Percentiles rank a stretch among this genome's conserved stretches.
phyloP scores from a whole-genome alignment of 768 basidiomycete species.

The Leccinum subtestaceum region DNA sequence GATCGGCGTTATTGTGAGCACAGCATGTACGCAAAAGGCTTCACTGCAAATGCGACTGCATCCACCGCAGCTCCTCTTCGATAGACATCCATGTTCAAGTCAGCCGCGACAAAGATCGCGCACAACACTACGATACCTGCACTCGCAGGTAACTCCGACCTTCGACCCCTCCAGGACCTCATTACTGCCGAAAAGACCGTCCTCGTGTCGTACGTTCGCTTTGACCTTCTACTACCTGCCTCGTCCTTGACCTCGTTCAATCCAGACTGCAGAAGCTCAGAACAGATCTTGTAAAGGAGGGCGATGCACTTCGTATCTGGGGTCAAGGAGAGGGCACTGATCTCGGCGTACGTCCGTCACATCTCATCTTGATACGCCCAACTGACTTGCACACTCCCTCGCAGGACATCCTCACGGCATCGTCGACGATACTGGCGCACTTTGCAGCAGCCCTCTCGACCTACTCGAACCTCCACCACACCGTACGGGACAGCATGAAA shows the following conservation, averaged over 20 bases:
- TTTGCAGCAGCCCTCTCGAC: conserved; percentile 64
- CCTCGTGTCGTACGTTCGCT: conserved; percentile 57
- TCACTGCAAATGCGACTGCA: too few relatives aligned
- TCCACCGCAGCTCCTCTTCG: not conserved
- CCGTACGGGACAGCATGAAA: conserved; percentile 68
- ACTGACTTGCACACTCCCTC: not conserved
- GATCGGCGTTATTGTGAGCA: too few relatives aligned
- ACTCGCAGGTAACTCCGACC: conserved; percentile 69
- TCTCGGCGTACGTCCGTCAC: conserved; percentile 52
- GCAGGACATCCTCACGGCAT: conserved; percentile 75
- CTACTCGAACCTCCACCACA: conserved; percentile 68
- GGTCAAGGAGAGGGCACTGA: conserved; percentile 82
- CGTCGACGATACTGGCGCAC: conserved; percentile 62
- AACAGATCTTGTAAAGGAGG: conserved; percentile 61
- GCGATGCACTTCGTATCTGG: conserved; percentile 71
- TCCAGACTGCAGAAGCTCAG: conserved; percentile 63
- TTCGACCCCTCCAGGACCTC: conserved; percentile 80
- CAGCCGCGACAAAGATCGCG: conserved; percentile 77
- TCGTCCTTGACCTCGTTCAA: not conserved
- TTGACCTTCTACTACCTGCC: not conserved
- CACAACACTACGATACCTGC: conserved; percentile 84
- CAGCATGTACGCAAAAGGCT: too few relatives aligned
- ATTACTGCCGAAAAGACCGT: conserved; percentile 88
- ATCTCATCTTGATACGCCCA: not conserved
- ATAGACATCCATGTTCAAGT: conserved; percentile 61